These are phyloP conservation scores for Echria macrotheca DNA, from an alignment of 495 filamentous ascomycete species.

Conservation along the genomic window DNA sequence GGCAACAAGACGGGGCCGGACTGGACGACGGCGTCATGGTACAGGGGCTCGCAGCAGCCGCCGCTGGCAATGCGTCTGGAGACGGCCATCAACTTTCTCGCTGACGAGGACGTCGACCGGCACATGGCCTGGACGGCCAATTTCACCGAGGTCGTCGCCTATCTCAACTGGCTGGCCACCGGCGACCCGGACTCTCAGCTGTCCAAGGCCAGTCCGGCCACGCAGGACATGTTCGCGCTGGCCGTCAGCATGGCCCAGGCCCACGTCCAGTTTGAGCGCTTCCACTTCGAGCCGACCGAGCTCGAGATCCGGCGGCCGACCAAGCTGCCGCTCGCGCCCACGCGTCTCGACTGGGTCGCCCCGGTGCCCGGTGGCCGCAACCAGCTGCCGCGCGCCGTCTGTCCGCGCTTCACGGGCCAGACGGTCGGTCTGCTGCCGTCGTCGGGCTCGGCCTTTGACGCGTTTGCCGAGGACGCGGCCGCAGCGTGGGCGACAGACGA, in stretches of 20 bases:
- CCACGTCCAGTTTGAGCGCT: constrained; percentile 24
- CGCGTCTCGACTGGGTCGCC: constrained; percentile 20
- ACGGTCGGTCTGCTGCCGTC: too few relatives aligned
- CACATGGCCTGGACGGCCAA: constrained; percentile 19
- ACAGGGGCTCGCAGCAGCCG: constrained; percentile 16
- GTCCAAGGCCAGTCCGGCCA: constrained; percentile 8
- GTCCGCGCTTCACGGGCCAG: too few relatives aligned
- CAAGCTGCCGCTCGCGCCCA: constrained; percentile 10
- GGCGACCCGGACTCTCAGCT: constrained; percentile 17
- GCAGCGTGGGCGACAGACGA: constrained; percentile 1
- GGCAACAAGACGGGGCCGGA: too few relatives aligned
- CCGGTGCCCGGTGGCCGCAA: constrained; percentile 12
- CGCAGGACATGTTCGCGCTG: constrained; percentile 18
- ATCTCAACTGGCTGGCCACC: constrained; percentile 24
- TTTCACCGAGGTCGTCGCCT: constrained; percentile 17
- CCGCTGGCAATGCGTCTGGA: constrained; percentile 22
- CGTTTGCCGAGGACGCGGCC: constrained; percentile 1
- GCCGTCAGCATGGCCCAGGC: constrained; percentile 18
- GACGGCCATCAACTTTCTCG: constrained; percentile 25
- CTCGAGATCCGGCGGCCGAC: constrained; percentile 11
- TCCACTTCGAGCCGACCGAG: constrained; percentile 16
- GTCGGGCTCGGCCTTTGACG: constrained; percentile 5
- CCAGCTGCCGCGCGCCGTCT: constrained; percentile 4
- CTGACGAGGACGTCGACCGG: constrained; percentile 29
- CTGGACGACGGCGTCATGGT: too few relatives aligned